Conservation (phyloP, 306 rosid genomes). For the Luffa acutangula region DNA sequence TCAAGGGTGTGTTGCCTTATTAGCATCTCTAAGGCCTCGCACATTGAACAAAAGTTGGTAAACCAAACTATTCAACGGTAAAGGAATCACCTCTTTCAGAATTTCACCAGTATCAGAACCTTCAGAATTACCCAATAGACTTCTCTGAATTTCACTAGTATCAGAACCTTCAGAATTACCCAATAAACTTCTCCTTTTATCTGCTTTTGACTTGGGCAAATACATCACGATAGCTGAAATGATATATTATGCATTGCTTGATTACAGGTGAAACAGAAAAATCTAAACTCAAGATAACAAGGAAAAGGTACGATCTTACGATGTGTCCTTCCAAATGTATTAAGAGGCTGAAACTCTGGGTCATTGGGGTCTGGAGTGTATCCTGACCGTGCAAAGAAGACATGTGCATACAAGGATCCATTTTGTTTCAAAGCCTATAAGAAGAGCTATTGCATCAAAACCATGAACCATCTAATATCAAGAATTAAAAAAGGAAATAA, state of each 20-base stretch:
- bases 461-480: conserved; percentile 1
- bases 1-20: not conserved
- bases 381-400: conserved; percentile 84
- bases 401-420: conserved; percentile 78
- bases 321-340: conserved; percentile 66
- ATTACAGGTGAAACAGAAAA: not conserved
- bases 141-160: conserved; percentile 20
- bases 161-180: conserved; percentile 47
- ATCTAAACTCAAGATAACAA: not conserved
- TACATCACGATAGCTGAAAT: conserved; percentile 62
- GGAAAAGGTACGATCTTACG: conserved; percentile 26
- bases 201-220: conserved; percentile 69
- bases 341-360: conserved; percentile 72
- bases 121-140: not conserved
- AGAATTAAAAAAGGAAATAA: not conserved
- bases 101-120: conserved; percentile 43
- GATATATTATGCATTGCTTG: not conserved
- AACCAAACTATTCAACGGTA: conserved; percentile 6
- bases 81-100: conserved; percentile 40
- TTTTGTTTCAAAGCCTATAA: conserved; percentile 66
- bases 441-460: conserved; percentile 4
- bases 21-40: not conserved
- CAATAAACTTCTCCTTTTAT: conserved; percentile 63
- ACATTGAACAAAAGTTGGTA: not conserved
- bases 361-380: conserved; percentile 78